Conservation (phyloP, 345 rosid genomes). For the Eutrema japonicum region DNA sequence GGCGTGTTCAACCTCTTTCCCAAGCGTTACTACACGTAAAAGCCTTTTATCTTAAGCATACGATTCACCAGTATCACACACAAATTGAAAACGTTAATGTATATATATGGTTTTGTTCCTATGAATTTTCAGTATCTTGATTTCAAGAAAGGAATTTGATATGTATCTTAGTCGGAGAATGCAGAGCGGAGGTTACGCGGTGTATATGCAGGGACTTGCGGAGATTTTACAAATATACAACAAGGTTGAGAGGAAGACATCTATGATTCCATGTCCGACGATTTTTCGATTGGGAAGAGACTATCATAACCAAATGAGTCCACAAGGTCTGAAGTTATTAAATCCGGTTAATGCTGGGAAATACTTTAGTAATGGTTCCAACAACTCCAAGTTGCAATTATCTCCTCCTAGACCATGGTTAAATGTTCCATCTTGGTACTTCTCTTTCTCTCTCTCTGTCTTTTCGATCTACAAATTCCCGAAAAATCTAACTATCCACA, state of each 20-base stretch:
- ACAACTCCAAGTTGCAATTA: conserved; percentile 28
- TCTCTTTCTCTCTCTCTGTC: background rate
- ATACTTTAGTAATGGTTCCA: conserved; percentile 20
- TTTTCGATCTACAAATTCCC: background rate
- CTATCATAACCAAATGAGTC: conserved; percentile 14
- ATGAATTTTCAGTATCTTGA: background rate
- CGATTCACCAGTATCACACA: conserved; percentile 40
- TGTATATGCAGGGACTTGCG: conserved; percentile 33
- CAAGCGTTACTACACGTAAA: conserved; percentile 41
- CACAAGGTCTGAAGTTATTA: conserved; percentile 33
- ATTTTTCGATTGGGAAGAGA: conserved; percentile 35
- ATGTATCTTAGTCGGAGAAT: conserved; percentile 40
- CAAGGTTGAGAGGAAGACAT: conserved; percentile 26
- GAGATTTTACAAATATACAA: conserved; percentile 36
- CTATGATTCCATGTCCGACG: conserved; percentile 26
- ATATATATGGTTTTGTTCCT: background rate
- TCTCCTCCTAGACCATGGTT: conserved; percentile 40
- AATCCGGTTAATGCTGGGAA: conserved; percentile 25
- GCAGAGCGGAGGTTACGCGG: conserved; percentile 28
- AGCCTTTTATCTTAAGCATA: conserved; percentile 33
- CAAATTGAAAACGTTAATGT: conserved; percentile 1
- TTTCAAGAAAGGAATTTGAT: background rate
- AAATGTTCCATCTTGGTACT: conserved; percentile 49
- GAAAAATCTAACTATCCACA: background rate
- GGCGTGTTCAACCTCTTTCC: conserved; percentile 43